A percentile compares a stretch with the other conserved stretches of the same genome.
Evolutionary conservation across 2,329 filamentous ascomycete species (phyloP).

Genomic region (Stromatinia cepivora): DNA sequence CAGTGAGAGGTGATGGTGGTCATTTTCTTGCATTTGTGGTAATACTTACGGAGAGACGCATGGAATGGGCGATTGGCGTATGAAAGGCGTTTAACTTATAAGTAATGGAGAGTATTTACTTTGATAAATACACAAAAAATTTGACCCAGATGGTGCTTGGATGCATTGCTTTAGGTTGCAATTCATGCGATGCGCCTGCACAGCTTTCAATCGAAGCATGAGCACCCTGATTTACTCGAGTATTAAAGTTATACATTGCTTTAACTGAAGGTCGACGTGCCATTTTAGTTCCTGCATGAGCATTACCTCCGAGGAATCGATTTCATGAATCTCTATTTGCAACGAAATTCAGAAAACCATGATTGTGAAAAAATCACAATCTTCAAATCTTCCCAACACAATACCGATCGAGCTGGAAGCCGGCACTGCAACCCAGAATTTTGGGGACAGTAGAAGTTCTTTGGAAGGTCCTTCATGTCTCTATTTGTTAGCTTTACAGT

Average conservation of each 20-base stretch:
- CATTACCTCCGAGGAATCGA: neutral
- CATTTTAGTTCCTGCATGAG: neutral
- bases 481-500: neutral
- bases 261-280: no score
- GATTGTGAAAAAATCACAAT: neutral
- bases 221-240: neutral
- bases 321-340: neutral
- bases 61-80: slow-evolving; percentile 38
- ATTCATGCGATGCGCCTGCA: neutral
- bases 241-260: neutral
- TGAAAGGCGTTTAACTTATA: slow-evolving; percentile 29
- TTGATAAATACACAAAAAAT: slow-evolving; percentile 1
- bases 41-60: slow-evolving; percentile 25
- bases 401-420: neutral
- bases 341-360: neutral
- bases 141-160: neutral
- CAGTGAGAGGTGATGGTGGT: slow-evolving; percentile 31
- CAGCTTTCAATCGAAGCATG: neutral
- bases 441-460: neutral
- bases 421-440: neutral
- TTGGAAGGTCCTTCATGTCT: neutral
- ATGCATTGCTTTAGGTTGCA: neutral
- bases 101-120: slow-evolving; percentile 8
- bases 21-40: slow-evolving; percentile 20
- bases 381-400: neutral